A percentile compares a stretch with the other conserved stretches of the same genome.
Conservation (phyloP, 768 basidiomycete genomes). For the Kwoniella sp. region DNA sequence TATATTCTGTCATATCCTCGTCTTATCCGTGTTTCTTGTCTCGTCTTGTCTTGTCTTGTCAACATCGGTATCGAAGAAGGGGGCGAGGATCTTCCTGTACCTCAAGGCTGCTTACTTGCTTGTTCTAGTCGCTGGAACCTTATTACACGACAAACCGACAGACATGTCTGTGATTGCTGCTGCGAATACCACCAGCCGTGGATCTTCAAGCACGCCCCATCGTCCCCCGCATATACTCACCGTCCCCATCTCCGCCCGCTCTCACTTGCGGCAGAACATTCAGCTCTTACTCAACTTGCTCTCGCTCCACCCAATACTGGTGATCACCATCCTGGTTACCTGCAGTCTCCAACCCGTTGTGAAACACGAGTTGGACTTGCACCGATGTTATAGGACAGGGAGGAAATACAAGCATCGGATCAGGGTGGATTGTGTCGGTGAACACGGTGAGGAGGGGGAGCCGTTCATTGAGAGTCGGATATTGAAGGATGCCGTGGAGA, state of each 20-base stretch:
- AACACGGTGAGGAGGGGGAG: background rate
- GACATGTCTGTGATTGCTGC: too few relatives aligned
- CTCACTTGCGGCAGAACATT: background rate
- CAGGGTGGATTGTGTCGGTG: background rate
- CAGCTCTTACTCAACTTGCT: background rate
- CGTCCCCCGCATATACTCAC: background rate
- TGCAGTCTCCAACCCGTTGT: background rate
- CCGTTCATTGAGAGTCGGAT: background rate
- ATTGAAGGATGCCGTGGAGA: background rate
- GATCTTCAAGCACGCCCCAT: too few relatives aligned
- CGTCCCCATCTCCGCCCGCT: background rate
- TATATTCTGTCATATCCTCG: too few relatives aligned
- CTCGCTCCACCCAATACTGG: background rate
- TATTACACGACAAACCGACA: too few relatives aligned
- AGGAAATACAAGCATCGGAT: background rate
- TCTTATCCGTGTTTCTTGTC: too few relatives aligned
- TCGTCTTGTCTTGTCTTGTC: too few relatives aligned
- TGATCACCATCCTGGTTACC: background rate
- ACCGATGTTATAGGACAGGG: background rate
- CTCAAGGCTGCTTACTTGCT: too few relatives aligned
- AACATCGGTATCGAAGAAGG: too few relatives aligned
- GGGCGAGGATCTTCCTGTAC: too few relatives aligned
- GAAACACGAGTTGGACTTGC: background rate
- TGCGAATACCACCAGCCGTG: too few relatives aligned
- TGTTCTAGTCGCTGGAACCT: too few relatives aligned